These are phyloP conservation scores for Plenodomus lindquistii DNA, from an alignment of 2,329 filamentous ascomycete species.

Conservation along the genomic window DNA sequence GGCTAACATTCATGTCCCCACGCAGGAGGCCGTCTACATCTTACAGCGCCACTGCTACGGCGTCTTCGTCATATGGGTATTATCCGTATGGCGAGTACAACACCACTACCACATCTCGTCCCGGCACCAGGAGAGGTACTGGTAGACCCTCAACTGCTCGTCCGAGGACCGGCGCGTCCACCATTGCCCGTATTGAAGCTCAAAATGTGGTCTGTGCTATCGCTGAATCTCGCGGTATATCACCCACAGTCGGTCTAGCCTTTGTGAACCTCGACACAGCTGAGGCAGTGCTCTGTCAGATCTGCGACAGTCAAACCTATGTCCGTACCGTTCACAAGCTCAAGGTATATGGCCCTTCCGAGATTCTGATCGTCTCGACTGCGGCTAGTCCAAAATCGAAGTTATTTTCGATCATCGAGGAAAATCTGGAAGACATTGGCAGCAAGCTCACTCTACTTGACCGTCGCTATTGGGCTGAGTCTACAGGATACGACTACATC, in stretches of 20 bases:
- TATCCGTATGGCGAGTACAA: slow-evolving; percentile 42
- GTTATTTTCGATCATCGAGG: slow-evolving; percentile 72
- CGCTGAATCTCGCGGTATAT: slow-evolving; percentile 83
- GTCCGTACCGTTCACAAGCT: slow-evolving; percentile 87
- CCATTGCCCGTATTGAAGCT: slow-evolving; percentile 58
- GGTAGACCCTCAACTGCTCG: slow-evolving; percentile 51
- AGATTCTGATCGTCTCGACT: slow-evolving; percentile 76
- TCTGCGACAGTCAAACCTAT: slow-evolving; percentile 92
- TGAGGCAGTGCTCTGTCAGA: slow-evolving; percentile 84
- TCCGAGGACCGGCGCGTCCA: slow-evolving; percentile 61
- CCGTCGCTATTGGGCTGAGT: slow-evolving; percentile 82
- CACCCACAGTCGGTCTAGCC: slow-evolving; percentile 80
- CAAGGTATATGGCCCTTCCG: slow-evolving; percentile 75
- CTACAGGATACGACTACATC: slow-evolving; percentile 75
- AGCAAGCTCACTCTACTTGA: slow-evolving; percentile 66
- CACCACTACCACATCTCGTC: slow-evolving; percentile 43
- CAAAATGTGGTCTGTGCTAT: slow-evolving; percentile 87
- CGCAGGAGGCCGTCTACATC: slow-evolving; percentile 31
- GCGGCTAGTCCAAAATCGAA: slow-evolving; percentile 73
- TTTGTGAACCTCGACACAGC: slow-evolving; percentile 86
- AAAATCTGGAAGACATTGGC: slow-evolving; percentile 66
- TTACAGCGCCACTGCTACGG: slow-evolving; percentile 38
- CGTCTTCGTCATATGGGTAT: slow-evolving; percentile 38
- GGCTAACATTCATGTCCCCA: slow-evolving; percentile 33
- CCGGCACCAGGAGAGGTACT: slow-evolving; percentile 36